Percentiles rank a stretch among this genome's conserved stretches.
Evolutionary conservation across 495 filamentous ascomycete genomes (phyloP).

Genomic region (Aspergillus sparsus): DNA sequence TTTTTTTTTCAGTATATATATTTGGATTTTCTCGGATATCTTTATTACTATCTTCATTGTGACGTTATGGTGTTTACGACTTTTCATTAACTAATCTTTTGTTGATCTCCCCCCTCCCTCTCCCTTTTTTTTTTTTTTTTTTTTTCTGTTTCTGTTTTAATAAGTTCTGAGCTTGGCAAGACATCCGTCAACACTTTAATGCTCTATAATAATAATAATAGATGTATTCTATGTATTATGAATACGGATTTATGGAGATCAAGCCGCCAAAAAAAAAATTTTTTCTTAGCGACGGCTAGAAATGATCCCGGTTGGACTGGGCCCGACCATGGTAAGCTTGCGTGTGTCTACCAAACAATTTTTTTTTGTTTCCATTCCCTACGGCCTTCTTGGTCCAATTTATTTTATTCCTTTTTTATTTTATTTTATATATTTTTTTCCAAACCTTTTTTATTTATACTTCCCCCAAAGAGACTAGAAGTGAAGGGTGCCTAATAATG

Average conservation of each 20-base stretch:
- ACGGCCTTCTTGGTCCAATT: not conserved
- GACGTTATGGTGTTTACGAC: too few species aligned
- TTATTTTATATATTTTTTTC: slow-evolving; percentile 6
- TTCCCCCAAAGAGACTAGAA: slow-evolving; percentile 4
- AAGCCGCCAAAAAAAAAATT: slow-evolving; percentile 5
- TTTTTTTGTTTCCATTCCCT: slow-evolving; percentile 5
- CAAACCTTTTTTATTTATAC: slow-evolving; percentile 9
- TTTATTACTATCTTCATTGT: too few species aligned
- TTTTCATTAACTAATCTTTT: too few species aligned
- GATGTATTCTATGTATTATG: too few species aligned
- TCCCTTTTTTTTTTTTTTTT: too few species aligned
- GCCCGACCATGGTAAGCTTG: slow-evolving; percentile 25
- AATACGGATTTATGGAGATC: not conserved
- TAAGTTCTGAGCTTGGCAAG: too few species aligned
- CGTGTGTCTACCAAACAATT: slow-evolving; percentile 3
- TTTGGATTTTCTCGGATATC: not conserved
- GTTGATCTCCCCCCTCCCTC: too few species aligned
- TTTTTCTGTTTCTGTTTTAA: too few species aligned
- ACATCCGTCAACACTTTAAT: too few species aligned
- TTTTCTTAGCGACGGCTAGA: slow-evolving; percentile 19
- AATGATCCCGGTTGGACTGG: slow-evolving; percentile 23
- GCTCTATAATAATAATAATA: too few species aligned
- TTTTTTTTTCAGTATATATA: not conserved
- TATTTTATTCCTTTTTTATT: not conserved
- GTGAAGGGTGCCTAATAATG: not conserved